A percentile compares a stretch with the other conserved stretches of the same genome.
Evolutionary conservation across 2,329 filamentous ascomycete genomes (phyloP).

Genomic region (Aspergillus piperis): DNA sequence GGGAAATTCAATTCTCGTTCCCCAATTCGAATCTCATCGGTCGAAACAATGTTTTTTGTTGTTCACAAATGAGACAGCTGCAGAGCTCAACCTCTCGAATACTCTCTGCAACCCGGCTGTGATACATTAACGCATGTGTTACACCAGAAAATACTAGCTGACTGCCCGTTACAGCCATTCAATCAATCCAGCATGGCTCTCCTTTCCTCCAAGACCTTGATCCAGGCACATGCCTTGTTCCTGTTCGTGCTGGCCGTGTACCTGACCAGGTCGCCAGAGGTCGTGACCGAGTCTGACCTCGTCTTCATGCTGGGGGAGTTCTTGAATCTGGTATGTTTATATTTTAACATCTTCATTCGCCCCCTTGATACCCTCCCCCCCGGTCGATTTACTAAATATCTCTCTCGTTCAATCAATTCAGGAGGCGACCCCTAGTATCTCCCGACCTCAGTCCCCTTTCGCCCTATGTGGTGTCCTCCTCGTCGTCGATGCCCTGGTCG

Average conservation of each 20-base stretch:
- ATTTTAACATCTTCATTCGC: not conserved
- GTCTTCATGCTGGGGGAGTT: constrained; percentile 81
- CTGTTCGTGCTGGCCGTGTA: constrained; percentile 82
- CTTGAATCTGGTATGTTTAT: constrained; percentile 69
- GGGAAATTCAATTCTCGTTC: not conserved
- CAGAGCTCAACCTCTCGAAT: not conserved
- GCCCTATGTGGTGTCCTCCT: constrained; percentile 69
- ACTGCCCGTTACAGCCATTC: not conserved
- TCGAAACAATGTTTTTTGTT: not conserved
- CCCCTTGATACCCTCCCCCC: not conserved
- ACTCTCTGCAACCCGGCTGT: not conserved
- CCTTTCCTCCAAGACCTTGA: constrained; percentile 76
- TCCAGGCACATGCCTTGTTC: constrained; percentile 79
- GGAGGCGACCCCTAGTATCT: constrained; percentile 64
- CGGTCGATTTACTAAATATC: not conserved
- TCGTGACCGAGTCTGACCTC: constrained; percentile 75
- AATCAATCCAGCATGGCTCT: constrained; percentile 65
- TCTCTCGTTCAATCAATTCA: constrained; percentile 14
- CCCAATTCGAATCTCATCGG: too few relatives aligned
- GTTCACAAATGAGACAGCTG: not conserved
- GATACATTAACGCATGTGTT: not conserved
- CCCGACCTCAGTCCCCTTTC: constrained; percentile 67
- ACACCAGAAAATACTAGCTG: not conserved
- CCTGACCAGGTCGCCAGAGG: constrained; percentile 72
- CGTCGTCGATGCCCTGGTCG: constrained; percentile 63